These are phyloP conservation scores for Cyathus striatus DNA, from an alignment of 768 basidiomycete species.

Conservation along the genomic window DNA sequence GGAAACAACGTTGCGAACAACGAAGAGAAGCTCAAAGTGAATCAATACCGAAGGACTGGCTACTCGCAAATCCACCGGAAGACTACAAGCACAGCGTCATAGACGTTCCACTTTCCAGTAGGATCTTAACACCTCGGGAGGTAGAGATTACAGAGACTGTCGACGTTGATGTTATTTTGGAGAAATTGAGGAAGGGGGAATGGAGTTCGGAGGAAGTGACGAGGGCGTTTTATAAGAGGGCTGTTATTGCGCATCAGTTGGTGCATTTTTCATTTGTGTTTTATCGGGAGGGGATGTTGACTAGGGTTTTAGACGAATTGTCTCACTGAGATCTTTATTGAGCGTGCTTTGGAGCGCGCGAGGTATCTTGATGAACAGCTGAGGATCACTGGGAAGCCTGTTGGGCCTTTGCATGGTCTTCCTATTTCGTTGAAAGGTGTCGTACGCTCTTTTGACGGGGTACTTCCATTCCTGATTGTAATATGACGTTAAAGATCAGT, in stretches of 20 bases:
- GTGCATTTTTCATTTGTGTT: no score
- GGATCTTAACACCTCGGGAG: slow-evolving; percentile 47
- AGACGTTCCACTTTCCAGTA: slow-evolving; percentile 41
- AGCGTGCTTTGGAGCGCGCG: slow-evolving; percentile 43
- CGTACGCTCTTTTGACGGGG: neutral
- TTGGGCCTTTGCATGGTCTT: slow-evolving; percentile 48
- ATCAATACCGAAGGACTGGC: slow-evolving; percentile 52
- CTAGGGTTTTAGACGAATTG: slow-evolving; percentile 49
- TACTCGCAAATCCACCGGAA: slow-evolving; percentile 30
- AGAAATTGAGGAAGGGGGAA: slow-evolving; percentile 36
- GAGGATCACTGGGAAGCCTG: slow-evolving; percentile 35
- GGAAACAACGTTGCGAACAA: slow-evolving; percentile 18
- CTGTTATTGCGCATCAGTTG: slow-evolving; percentile 63
- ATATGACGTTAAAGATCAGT: slow-evolving; percentile 46
- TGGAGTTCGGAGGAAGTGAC: slow-evolving; percentile 59
- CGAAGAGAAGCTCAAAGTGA: slow-evolving; percentile 45
- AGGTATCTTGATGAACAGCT: slow-evolving; percentile 44
- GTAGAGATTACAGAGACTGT: slow-evolving; percentile 54
- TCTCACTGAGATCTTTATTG: slow-evolving; percentile 54
- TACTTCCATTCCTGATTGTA: neutral
- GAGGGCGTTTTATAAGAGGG: slow-evolving; percentile 60
- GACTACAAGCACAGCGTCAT: slow-evolving; percentile 42
- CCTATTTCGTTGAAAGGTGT: slow-evolving; percentile 38
- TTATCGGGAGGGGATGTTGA: no score
- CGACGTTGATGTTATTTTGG: slow-evolving; percentile 36